Base-by-base conservation (phyloP, 768 basidiomycete genomes). In the Amanita inopinata region DNA sequence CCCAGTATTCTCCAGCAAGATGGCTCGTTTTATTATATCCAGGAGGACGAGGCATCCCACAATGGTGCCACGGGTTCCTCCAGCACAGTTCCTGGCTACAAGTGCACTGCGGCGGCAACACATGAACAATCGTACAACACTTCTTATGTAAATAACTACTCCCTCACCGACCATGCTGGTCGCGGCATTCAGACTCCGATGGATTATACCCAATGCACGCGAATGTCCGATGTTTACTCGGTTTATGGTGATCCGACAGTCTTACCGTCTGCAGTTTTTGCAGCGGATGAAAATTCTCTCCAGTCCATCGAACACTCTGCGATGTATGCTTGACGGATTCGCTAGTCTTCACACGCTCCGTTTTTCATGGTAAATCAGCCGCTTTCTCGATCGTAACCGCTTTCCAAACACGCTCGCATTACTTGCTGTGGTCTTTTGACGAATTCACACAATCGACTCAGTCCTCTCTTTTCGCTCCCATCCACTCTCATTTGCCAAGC, bases 191-290 rank as follows among this genome's bases (percentile, higher is more conserved):
- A 37, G 25, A 36, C 34, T 18, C 43, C 43, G 5, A 18, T 44
- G 35, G 18, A 28, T 31, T 44, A 44, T 44, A 44, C 43, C 34
- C 33, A 44, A 25, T 44, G 43, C 15, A 12, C 22, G 10, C 32
- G 19, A 19, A 19, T 24, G 24, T 9, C 43, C 14, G 33, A 28
- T 36, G 20, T 43, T 2, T 44, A 43, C 33, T 23, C 41, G 20
- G 18, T 36, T 20, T 36, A 44, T 44, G 27, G 34, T 5, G 43
- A 37, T 22, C 27, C 33, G 14, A 11, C 33, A 22, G n/a, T 28
- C n/a, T 31, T 32, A 15, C 23, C 33, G 18, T 9, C 33, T 17
- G n/a, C 42, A 36, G 24, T 20, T 17, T 37, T 44, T 28, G 14
- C 33, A 5, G 33, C 43, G 24, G 11, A 7, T 19, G 24, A 24